Conservation (phyloP, 176 grass and related monocot species). For the Panicum miliaceum region DNA sequence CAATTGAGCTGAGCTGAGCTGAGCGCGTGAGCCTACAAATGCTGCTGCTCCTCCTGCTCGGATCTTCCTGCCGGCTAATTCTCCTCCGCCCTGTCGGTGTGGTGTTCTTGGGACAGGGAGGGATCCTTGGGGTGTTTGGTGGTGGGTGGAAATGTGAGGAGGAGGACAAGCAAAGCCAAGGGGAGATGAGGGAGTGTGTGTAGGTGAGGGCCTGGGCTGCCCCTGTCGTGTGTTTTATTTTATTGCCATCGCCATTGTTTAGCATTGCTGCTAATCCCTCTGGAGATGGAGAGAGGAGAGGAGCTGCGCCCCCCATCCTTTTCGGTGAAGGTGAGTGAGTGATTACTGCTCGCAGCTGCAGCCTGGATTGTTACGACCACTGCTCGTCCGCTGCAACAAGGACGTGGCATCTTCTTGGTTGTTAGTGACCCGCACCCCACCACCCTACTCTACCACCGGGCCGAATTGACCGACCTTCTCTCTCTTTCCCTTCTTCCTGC, state of each 20-base stretch:
- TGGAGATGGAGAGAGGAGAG: not conserved
- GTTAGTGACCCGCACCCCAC: slow-evolving; percentile 40
- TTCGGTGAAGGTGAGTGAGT: slow-evolving; percentile 29
- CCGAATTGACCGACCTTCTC: not conserved
- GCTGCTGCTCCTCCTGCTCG: slow-evolving; percentile 42
- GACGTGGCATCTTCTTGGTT: slow-evolving; percentile 75
- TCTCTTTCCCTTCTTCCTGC: not conserved
- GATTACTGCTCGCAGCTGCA: not conserved
- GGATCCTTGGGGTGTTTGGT: slow-evolving; percentile 35
- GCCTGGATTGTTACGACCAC: slow-evolving; percentile 34
- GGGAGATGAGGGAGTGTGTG: not conserved
- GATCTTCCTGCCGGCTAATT: slow-evolving; percentile 18
- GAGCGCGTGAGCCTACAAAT: slow-evolving; percentile 44
- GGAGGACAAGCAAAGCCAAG: slow-evolving; percentile 4
- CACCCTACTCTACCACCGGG: not conserved
- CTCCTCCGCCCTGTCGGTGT: no score
- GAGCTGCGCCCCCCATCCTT: not conserved
- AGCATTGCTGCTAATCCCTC: not conserved
- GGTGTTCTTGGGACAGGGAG: slow-evolving; percentile 21
- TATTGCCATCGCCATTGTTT: not conserved
- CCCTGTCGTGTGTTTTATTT: slow-evolving; percentile 25
- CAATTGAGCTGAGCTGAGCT: not conserved
- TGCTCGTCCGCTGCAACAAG: slow-evolving; percentile 56
- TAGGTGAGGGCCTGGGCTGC: slow-evolving; percentile 31
- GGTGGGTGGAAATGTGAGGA: slow-evolving; percentile 57